phyloP scores from a whole-genome alignment of 768 basidiomycete species.

The Stropharia rugosoannulata region DNA sequence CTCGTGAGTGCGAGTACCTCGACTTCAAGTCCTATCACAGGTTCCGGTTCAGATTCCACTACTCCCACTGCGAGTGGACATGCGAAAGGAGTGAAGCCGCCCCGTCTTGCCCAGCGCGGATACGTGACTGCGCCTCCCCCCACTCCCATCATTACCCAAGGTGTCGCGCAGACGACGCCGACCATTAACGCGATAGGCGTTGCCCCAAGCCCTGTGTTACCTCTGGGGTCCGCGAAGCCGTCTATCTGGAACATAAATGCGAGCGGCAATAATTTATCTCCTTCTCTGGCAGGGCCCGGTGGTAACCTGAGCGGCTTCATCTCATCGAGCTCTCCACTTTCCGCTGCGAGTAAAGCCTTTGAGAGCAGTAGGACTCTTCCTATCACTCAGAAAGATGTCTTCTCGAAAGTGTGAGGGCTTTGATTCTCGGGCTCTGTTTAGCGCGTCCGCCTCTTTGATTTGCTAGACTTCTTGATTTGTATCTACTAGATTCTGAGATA shows the following conservation, averaged over 20 bases:
- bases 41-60: neutral
- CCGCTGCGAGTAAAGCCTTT: constrained; percentile 2
- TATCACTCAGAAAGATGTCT: neutral
- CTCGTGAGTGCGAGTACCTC: neutral
- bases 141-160: neutral
- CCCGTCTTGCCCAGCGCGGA: neutral
- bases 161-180: neutral
- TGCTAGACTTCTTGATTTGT: neutral
- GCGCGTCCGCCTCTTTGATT: neutral
- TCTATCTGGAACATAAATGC: constrained; percentile 1
- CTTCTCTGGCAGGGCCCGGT: neutral
- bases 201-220: neutral
- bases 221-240: neutral
- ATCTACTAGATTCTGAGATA: too few relatives aligned
- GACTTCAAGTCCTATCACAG: neutral
- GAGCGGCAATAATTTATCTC: neutral
- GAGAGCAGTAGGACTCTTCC: neutral
- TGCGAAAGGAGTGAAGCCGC: neutral
- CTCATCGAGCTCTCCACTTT: neutral
- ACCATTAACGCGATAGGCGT: neutral
- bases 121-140: neutral
- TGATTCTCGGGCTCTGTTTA: neutral
- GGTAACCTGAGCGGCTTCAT: neutral
- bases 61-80: neutral
- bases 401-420: neutral